Evolutionary conservation across 2,329 filamentous ascomycete genomes (phyloP).

Genomic region (Pestalotiopsis sp.): DNA sequence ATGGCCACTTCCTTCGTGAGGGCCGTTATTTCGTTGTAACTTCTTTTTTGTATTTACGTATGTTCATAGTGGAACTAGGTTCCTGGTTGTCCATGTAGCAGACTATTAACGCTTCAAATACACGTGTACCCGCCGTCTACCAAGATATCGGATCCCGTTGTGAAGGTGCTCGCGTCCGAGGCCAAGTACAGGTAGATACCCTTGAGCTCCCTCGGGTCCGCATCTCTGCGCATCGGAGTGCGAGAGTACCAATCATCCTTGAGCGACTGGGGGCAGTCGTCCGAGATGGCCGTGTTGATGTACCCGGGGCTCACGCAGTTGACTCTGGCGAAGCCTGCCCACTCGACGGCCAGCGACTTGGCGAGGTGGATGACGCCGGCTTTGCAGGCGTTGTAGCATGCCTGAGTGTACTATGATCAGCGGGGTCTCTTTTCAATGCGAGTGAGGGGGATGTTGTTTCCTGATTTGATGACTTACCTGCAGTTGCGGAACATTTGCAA

Average conservation of each 20-base stretch:
- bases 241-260: constrained; percentile 55
- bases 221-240: constrained; percentile 73
- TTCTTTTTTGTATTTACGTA: no score
- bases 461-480: constrained; percentile 76
- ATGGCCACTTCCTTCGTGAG: no score
- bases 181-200: constrained; percentile 82
- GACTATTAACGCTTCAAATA: constrained; percentile 36
- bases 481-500: constrained; percentile 76
- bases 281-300: constrained; percentile 73
- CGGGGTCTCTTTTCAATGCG: background rate
- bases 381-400: constrained; percentile 71
- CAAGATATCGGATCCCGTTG: constrained; percentile 73
- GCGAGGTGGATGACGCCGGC: constrained; percentile 55
- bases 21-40: no score
- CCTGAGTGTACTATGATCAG: background rate
- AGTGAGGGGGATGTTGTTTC: constrained; percentile 54
- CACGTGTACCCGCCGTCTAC: constrained; percentile 75
- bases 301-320: constrained; percentile 80
- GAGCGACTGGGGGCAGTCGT: constrained; percentile 43
- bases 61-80: no score
- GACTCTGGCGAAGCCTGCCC: constrained; percentile 66
- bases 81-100: no score
- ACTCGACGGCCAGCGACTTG: constrained; percentile 75
- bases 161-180: constrained; percentile 84
- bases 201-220: constrained; percentile 75